A percentile compares a stretch with the other conserved stretches of the same genome.
phyloP scores from a whole-genome alignment of 495 filamentous ascomycete species.

The Neurospora hispaniola region DNA sequence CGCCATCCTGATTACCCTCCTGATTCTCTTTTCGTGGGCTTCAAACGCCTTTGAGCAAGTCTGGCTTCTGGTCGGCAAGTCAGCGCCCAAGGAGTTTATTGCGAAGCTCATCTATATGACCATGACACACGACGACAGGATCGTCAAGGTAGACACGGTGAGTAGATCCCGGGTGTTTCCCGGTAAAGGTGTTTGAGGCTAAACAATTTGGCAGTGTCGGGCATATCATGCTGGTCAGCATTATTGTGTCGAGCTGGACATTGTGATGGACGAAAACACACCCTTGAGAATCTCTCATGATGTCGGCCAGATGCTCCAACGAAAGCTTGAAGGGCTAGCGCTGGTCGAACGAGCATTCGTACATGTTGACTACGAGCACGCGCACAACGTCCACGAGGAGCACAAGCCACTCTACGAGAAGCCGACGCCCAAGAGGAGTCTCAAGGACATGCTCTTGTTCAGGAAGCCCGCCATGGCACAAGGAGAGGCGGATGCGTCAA shows the following conservation, averaged over 20 bases:
- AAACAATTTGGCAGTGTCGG: constrained; percentile 21
- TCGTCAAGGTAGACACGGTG: constrained; percentile 44
- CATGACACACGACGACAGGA: constrained; percentile 42
- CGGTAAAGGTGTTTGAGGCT: neutral
- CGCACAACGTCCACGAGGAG: constrained; percentile 39
- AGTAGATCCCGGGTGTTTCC: neutral
- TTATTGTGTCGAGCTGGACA: constrained; percentile 48
- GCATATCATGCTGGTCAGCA: constrained; percentile 47
- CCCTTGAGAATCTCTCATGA: constrained; percentile 44
- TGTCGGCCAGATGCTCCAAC: constrained; percentile 41
- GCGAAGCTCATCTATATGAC: constrained; percentile 48
- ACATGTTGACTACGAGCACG: constrained; percentile 44
- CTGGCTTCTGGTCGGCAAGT: constrained; percentile 46
- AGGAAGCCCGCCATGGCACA: constrained; percentile 23
- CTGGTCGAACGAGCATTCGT: constrained; percentile 48
- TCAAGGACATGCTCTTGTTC: constrained; percentile 31
- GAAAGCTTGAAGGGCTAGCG: constrained; percentile 43
- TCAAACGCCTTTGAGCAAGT: constrained; percentile 46
- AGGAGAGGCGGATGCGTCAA: neutral
- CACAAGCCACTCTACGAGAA: constrained; percentile 44
- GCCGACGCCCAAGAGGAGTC: constrained; percentile 14
- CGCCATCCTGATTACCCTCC: constrained; percentile 42
- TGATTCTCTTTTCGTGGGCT: constrained; percentile 46
- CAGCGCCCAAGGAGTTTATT: constrained; percentile 42
- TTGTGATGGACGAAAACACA: constrained; percentile 43